phyloP scores from a whole-genome alignment of 2,329 filamentous ascomycete genomes.

The Scytalidium sp. region DNA sequence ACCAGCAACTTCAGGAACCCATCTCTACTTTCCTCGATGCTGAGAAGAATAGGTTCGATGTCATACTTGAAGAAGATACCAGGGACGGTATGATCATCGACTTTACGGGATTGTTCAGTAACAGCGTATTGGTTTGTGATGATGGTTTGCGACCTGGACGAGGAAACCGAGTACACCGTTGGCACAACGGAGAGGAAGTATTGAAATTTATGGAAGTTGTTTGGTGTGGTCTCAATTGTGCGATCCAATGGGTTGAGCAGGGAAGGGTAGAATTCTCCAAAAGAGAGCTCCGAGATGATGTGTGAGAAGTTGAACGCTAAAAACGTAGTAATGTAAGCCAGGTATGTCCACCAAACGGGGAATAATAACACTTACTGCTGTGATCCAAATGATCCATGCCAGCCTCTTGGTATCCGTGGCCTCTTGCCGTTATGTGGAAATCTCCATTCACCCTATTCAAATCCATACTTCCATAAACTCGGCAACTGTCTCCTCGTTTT shows the following conservation, averaged over 20 bases:
- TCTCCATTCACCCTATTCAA: conserved; percentile 97
- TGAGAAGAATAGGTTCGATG: conserved; percentile 90
- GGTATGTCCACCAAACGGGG: background rate
- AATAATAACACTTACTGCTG: conserved; percentile 51
- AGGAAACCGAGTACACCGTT: conserved; percentile 77
- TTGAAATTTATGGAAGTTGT: conserved; percentile 93
- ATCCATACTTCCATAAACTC: conserved; percentile 85
- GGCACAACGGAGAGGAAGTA: conserved; percentile 96
- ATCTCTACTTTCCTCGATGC: conserved; percentile 78
- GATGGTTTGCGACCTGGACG: conserved; percentile 55
- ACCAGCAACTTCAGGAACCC: conserved; percentile 73
- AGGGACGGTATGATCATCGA: conserved; percentile 70
- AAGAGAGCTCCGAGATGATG: conserved; percentile 92
- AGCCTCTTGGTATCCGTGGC: conserved; percentile 87
- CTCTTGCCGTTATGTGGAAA: conserved; percentile 94
- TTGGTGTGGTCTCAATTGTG: conserved; percentile 72
- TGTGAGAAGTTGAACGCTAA: conserved; percentile 96
- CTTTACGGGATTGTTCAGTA: conserved; percentile 75
- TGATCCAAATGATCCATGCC: conserved; percentile 77
- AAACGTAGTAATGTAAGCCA: conserved; percentile 18
- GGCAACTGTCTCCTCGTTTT: conserved; percentile 65
- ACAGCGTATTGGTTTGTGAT: conserved; percentile 98
- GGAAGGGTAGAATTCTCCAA: conserved; percentile 93
- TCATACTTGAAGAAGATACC: conserved; percentile 99
- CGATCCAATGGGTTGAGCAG: conserved; percentile 92